Evolutionary conservation across 495 filamentous ascomycete species (phyloP), one percentile per base, ranked within the genome.

Genomic region (Lasiosphaeria miniovina): DNA sequence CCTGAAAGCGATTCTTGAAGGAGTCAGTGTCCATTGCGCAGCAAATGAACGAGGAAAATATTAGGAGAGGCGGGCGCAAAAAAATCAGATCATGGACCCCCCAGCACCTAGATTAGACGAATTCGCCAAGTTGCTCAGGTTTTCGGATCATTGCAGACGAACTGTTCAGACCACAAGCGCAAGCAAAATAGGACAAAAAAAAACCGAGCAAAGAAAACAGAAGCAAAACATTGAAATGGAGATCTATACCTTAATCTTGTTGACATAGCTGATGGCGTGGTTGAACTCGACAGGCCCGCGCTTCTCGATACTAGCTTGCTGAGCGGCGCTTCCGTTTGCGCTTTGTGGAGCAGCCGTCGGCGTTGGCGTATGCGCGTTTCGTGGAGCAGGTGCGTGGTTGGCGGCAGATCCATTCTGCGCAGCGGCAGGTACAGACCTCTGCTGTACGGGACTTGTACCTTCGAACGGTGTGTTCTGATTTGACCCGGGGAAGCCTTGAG

Each of bases 181-280:
- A 24, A 24, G 24, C 24, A 24, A 24, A 24, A 24, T 24, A 24
- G 24, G 24, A 24, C 24, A 24, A 24, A 24, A 24, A 24, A 24
- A 24, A 24, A 24, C 0, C 24, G 24, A 24, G 24, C 0, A 24
- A 24, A 24, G 24, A 24, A 24, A 24, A 24, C 24, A 24, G 24
- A 24, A 24, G 24, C 24, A 24, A 24, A 24, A 24, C 24, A 24
- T 24, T 24, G 24, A 1, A 2, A 24, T 24, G 24, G 24, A 24
- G 24, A 11, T 36, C 14, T 33, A 34, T 72, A 95, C 93, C 86
- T 99, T 99, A 56, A 99, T 99, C 76, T 99, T 99, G 71, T 99
- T 99, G 49, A 99, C 95, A 69, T 99, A 99, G 70, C 92, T 97
- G 60, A 99, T 99, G 0, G 95, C 95, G 77, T 99, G 95, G 73